Evolutionary conservation across 2,329 filamentous ascomycete species (phyloP).

Genomic region (Aspergillus thermomutatus): DNA sequence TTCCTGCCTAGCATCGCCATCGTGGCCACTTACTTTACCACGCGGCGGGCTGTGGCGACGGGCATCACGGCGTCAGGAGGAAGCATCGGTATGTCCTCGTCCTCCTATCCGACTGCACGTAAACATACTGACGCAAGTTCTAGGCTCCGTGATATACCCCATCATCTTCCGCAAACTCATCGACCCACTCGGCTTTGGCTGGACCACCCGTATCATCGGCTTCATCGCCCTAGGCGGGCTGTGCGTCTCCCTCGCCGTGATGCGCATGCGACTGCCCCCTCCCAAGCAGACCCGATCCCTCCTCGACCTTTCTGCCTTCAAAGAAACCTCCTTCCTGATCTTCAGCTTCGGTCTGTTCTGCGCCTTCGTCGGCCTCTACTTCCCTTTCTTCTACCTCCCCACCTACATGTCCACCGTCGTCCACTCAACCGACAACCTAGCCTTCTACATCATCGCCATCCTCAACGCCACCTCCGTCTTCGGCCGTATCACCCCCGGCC

Average conservation of each 20-base stretch:
- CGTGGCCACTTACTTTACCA: neutral
- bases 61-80: neutral
- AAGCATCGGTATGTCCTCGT: neutral
- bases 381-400: conserved; percentile 52
- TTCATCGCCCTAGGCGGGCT: conserved; percentile 49
- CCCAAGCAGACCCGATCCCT: conserved; percentile 24
- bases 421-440: conserved; percentile 36
- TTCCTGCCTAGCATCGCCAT: neutral
- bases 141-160: neutral
- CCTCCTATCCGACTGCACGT: neutral
- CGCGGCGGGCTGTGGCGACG: neutral
- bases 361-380: conserved; percentile 42
- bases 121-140: neutral
- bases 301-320: conserved; percentile 36
- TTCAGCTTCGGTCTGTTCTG: conserved; percentile 41
- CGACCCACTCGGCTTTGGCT: conserved; percentile 53
- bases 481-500: conserved; percentile 51
- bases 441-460: conserved; percentile 59
- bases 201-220: conserved; percentile 59
- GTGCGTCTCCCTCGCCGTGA: conserved; percentile 13
- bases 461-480: conserved; percentile 53
- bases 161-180: neutral
- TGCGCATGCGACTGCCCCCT: conserved; percentile 29
- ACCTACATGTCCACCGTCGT: conserved; percentile 41
- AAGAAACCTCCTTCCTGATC: conserved; percentile 36